A percentile compares a stretch with the other conserved stretches of the same genome.
These are phyloP conservation scores for Medicago truncatula DNA, from an alignment of 306 rosid genomes.

Conservation along the genomic window MtrunA17r5.0-ANR NC_053049.1:33788501-33789000, in stretches of 20 bases:
- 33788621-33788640: no score
- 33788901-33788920: slow-evolving; percentile 79
- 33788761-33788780: slow-evolving; percentile 68
- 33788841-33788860: slow-evolving; percentile 66
- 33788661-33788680: no score
- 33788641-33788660: no score
- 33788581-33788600: no score
- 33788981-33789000: slow-evolving; percentile 79
- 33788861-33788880: slow-evolving; percentile 75
- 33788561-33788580: no score
- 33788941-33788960: slow-evolving; percentile 56
- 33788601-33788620: no score
- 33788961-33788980: slow-evolving; percentile 67
- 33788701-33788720: no score
- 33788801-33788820: slow-evolving; percentile 80
- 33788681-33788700: no score
- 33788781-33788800: slow-evolving; percentile 67
- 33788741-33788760: slow-evolving; percentile 76
- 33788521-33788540: no score
- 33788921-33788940: slow-evolving; percentile 48
- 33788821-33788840: slow-evolving; percentile 72
- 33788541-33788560: no score
- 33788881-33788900: slow-evolving; percentile 66
- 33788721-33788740: slow-evolving; percentile 68
- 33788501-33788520: no score